A percentile compares a stretch with the other conserved stretches of the same genome.
phyloP scores from a whole-genome alignment of 2,329 filamentous ascomycete species.

The Polytolypa hystricis region DNA sequence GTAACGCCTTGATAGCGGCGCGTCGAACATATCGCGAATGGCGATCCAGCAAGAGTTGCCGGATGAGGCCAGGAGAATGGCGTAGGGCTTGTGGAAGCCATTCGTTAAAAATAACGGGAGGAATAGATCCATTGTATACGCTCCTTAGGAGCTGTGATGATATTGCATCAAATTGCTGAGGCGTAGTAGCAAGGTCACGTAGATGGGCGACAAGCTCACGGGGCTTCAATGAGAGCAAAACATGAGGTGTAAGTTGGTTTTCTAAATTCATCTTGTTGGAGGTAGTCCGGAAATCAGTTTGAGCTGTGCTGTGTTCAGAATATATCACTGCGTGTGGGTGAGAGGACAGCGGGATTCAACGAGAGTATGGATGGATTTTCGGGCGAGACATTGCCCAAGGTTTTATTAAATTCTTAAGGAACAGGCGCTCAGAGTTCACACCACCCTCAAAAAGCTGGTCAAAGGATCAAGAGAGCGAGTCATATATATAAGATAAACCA shows the following conservation, averaged over 20 bases:
- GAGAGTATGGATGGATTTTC: neutral
- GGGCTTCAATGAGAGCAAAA: neutral
- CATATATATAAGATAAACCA: too few relatives aligned
- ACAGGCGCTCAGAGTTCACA: neutral
- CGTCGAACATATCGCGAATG: neutral
- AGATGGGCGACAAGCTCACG: neutral
- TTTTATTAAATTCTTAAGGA: neutral
- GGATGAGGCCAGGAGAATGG: neutral
- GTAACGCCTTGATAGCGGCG: neutral
- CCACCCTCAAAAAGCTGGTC: too few relatives aligned
- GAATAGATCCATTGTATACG: constrained; percentile 1
- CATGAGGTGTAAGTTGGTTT: neutral
- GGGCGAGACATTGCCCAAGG: neutral
- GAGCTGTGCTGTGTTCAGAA: neutral
- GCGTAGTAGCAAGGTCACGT: neutral
- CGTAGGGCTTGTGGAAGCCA: constrained; percentile 1
- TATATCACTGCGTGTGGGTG: neutral
- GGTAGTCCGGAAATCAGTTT: neutral
- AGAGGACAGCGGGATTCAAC: neutral
- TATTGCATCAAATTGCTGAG: neutral
- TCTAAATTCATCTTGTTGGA: constrained; percentile 1
- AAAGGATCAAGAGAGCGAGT: too few relatives aligned
- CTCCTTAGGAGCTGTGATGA: neutral
- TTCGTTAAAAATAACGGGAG: constrained; percentile 1
- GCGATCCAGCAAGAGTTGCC: neutral